Evolutionary conservation across 1,139 yeast species (phyloP).

Genomic region (Saccharomyces hybrid): DNA sequence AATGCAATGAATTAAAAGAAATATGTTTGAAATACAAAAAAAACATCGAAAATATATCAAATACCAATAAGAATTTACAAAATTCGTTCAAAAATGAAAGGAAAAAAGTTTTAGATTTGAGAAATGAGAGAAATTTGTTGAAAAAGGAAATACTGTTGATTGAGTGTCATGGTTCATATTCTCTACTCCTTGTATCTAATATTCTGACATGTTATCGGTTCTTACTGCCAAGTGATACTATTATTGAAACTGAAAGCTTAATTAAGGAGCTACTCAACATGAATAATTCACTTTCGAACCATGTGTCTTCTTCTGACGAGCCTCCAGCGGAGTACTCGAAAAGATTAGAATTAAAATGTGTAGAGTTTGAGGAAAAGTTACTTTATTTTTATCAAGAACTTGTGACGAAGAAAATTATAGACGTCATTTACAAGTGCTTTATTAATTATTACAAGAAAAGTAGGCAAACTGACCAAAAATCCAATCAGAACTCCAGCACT

Average conservation of each 20-base stretch:
- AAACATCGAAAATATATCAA: not conserved
- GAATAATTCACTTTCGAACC: not conserved
- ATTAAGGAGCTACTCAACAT: not conserved
- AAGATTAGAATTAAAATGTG: constrained; percentile 8
- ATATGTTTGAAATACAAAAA: not conserved
- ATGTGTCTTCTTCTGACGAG: constrained; percentile 1
- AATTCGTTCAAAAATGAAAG: not conserved
- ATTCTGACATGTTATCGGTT: not conserved
- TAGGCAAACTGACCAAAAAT: not conserved
- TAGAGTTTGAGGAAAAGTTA: constrained; percentile 10
- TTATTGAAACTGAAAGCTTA: not conserved
- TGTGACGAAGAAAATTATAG: constrained; percentile 17
- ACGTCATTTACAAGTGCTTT: constrained; percentile 3
- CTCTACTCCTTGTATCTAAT: not conserved
- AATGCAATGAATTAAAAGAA: not conserved
- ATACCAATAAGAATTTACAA: not conserved
- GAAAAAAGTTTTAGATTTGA: not conserved
- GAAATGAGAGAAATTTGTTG: not conserved
- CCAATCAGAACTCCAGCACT: not conserved
- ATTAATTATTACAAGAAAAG: not conserved
- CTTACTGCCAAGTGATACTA: not conserved
- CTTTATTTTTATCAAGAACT: constrained; percentile 16
- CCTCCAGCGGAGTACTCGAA: not conserved
- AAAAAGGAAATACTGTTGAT: not conserved
- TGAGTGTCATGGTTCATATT: not conserved